Evolutionary conservation across 805 yeast genomes (phyloP).

Genomic region (Candida ipomoeae): DNA sequence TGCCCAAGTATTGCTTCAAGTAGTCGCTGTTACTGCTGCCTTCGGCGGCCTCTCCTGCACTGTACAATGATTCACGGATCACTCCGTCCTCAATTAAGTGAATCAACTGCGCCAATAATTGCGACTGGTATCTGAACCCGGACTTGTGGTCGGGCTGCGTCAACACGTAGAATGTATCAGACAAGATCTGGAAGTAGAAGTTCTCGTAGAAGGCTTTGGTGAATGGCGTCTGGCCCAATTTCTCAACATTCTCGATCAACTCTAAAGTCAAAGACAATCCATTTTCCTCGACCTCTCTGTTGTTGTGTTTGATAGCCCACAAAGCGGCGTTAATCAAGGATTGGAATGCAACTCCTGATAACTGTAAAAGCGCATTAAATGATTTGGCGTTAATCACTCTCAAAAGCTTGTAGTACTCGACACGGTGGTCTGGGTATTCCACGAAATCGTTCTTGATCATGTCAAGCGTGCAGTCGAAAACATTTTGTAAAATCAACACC

Average conservation of each 20-base stretch:
- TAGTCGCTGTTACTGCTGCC: conserved; percentile 81
- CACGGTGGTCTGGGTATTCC: conserved; percentile 96
- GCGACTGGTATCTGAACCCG: conserved; percentile 85
- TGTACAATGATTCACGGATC: conserved; percentile 73
- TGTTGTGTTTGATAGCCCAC: conserved; percentile 98
- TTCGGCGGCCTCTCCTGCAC: conserved; percentile 72
- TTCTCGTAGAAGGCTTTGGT: conserved; percentile 83
- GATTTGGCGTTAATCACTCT: conserved; percentile 83
- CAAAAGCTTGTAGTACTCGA: conserved; percentile 87
- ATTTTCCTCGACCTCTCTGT: conserved; percentile 91
- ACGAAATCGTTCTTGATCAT: conserved; percentile 96
- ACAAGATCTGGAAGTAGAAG: conserved; percentile 81
- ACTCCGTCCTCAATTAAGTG: conserved; percentile 74
- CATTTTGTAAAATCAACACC: conserved; percentile 79
- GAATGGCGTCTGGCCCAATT: conserved; percentile 64
- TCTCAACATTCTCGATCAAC: conserved; percentile 78
- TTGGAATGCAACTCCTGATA: conserved; percentile 90
- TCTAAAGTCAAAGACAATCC: conserved; percentile 85
- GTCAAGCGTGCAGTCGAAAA: conserved; percentile 88
- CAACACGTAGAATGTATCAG: conserved; percentile 88
- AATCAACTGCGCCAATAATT: conserved; percentile 76
- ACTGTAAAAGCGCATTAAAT: conserved; percentile 78
- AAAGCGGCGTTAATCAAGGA: conserved; percentile 87
- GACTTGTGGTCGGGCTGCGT: conserved; percentile 98
- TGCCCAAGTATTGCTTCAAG: conserved; percentile 75